Conservation (phyloP, 2,329 filamentous ascomycete genomes). For the Colletotrichum echinochloae region DNA sequence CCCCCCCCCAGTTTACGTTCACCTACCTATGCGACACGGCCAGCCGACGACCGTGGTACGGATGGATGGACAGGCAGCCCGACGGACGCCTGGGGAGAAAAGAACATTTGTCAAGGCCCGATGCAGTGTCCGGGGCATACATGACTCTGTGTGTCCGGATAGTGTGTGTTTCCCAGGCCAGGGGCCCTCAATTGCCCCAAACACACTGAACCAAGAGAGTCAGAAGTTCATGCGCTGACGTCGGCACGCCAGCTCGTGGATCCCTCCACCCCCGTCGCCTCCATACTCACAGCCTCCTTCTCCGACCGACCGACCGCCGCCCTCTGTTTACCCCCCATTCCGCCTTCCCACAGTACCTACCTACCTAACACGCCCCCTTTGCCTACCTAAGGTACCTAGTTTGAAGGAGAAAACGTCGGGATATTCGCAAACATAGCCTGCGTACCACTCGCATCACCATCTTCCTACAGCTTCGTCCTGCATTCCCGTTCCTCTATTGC, state of each 20-base stretch:
- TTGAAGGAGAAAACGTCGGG: conserved; percentile 2
- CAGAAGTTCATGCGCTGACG: conserved; percentile 61
- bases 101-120: conserved; percentile 11
- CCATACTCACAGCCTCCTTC: conserved; percentile 35
- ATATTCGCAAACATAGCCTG: neutral
- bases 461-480: conserved; percentile 8
- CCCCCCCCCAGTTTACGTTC: neutral
- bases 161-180: conserved; percentile 33
- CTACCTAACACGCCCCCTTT: conserved; percentile 2
- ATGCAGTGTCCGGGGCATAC: conserved; percentile 6
- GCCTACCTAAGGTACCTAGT: too few species aligned
- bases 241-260: conserved; percentile 56
- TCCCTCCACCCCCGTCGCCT: conserved; percentile 45
- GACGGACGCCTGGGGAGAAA: neutral
- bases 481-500: neutral
- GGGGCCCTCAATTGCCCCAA: conserved; percentile 35
- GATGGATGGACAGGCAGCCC: neutral
- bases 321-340: neutral
- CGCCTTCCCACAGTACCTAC: neutral
- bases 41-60: neutral
- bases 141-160: conserved; percentile 39
- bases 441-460: neutral
- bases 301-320: conserved; percentile 7
- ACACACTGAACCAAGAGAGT: conserved; percentile 38
- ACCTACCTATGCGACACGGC: neutral